Evolutionary conservation across 2,329 filamentous ascomycete genomes (phyloP).

Genomic region (Fusarium sambucinum): DNA sequence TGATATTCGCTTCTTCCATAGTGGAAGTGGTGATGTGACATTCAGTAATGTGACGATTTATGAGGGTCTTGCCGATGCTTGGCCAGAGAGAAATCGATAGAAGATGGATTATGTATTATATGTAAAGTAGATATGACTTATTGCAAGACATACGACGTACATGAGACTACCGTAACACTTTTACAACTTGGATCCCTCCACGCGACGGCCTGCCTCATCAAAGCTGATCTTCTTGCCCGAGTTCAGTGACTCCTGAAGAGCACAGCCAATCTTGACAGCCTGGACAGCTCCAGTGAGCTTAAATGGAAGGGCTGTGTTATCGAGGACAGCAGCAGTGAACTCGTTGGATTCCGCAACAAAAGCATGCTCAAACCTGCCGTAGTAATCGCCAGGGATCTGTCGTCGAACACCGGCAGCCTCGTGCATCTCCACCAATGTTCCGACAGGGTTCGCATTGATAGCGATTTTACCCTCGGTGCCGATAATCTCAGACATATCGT

Average conservation of each 20-base stretch:
- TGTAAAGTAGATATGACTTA: not conserved
- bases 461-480: conserved; percentile 73
- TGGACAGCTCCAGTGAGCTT: conserved; percentile 69
- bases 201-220: conserved; percentile 57
- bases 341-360: conserved; percentile 74
- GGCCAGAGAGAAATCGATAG: conserved; percentile 49
- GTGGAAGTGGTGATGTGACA: conserved; percentile 48
- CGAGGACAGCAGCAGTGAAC: conserved; percentile 70
- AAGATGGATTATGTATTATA: not conserved
- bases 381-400: conserved; percentile 72
- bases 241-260: conserved; percentile 69
- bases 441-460: conserved; percentile 69
- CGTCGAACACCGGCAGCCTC: conserved; percentile 63
- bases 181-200: conserved; percentile 43
- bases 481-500: conserved; percentile 76
- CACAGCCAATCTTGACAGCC: conserved; percentile 71
- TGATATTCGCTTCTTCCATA: conserved; percentile 53
- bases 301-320: conserved; percentile 67
- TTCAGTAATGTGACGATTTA: conserved; percentile 52
- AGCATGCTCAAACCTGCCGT: conserved; percentile 71
- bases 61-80: conserved; percentile 55
- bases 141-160: not conserved
- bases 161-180: not conserved
- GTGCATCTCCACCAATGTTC: conserved; percentile 67
- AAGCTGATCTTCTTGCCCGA: conserved; percentile 70